These are phyloP conservation scores for Blakeslea trispora DNA, from an alignment of 371 early-diverging fungal genomes.

Conservation along the genomic window DNA sequence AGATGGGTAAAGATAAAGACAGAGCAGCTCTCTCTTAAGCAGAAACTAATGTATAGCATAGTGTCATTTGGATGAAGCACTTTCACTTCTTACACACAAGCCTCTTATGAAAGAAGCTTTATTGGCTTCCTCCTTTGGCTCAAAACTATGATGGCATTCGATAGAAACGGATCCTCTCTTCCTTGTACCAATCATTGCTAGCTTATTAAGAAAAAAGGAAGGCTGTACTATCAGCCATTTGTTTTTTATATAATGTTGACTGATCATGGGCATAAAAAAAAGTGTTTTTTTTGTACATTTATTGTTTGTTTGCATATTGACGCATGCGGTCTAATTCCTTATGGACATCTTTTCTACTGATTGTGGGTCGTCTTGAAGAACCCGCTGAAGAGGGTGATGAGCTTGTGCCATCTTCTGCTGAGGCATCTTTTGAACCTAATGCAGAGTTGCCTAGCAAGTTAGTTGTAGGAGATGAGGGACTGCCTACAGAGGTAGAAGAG, in stretches of 20 bases:
- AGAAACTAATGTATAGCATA: slow-evolving; percentile 15
- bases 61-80: slow-evolving; percentile 63
- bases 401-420: not conserved
- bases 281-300: slow-evolving; percentile 3
- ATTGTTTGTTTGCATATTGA: slow-evolving; percentile 35
- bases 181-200: too few relatives aligned
- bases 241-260: too few relatives aligned
- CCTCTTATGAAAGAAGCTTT: slow-evolving; percentile 59
- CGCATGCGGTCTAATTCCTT: slow-evolving; percentile 53
- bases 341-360: slow-evolving; percentile 54
- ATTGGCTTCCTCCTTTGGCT: slow-evolving; percentile 42
- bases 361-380: slow-evolving; percentile 31
- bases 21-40: not conserved
- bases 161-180: too few relatives aligned
- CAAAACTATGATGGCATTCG: slow-evolving; percentile 7
- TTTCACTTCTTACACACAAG: slow-evolving; percentile 42
- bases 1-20: slow-evolving; percentile 54
- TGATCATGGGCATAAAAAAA: too few relatives aligned
- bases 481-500: slow-evolving; percentile 16
- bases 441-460: slow-evolving; percentile 17
- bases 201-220: too few relatives aligned
- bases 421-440: not conserved
- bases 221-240: too few relatives aligned
- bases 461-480: slow-evolving; percentile 21
- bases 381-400: slow-evolving; percentile 11